phyloP scores from a whole-genome alignment of 306 rosid genomes.

The Castanopsis chinensis region DNA sequence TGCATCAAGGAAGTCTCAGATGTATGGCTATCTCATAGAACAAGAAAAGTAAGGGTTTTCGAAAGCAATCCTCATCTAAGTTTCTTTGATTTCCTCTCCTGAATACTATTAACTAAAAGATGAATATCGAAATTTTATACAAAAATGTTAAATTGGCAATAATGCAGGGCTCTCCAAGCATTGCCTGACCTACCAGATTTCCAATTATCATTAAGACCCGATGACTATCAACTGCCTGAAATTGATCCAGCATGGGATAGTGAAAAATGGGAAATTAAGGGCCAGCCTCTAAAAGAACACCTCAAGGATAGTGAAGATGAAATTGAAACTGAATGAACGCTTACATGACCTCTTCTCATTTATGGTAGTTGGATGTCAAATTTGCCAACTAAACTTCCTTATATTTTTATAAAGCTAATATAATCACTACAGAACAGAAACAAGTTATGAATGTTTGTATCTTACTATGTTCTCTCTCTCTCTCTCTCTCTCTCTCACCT shows the following conservation, averaged over 20 bases:
- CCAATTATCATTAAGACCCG: slow-evolving; percentile 79
- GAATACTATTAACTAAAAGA: slow-evolving; percentile 8
- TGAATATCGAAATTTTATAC: neutral
- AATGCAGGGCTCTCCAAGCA: slow-evolving; percentile 67
- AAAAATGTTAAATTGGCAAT: neutral
- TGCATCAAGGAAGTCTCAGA: slow-evolving; percentile 82
- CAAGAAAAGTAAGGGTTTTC: slow-evolving; percentile 67
- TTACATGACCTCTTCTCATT: slow-evolving; percentile 10
- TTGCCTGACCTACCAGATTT: slow-evolving; percentile 93
- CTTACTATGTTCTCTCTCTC: neutral
- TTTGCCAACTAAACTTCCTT: slow-evolving; percentile 1
- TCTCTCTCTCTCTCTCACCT: neutral
- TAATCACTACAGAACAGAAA: neutral
- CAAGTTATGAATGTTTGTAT: neutral
- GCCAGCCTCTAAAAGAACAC: slow-evolving; percentile 70
- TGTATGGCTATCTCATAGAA: slow-evolving; percentile 82
- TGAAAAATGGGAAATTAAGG: slow-evolving; percentile 53
- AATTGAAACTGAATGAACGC: slow-evolving; percentile 32
- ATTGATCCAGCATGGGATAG: slow-evolving; percentile 69
- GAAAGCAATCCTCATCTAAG: slow-evolving; percentile 4
- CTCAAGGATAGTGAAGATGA: slow-evolving; percentile 68
- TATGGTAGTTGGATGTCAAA: slow-evolving; percentile 9
- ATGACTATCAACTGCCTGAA: slow-evolving; percentile 72
- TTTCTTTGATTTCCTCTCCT: neutral
- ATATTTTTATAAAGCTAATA: slow-evolving; percentile 9